Evolutionary conservation across 2,329 filamentous ascomycete genomes (phyloP).

Genomic region (Dryadomyces quercus-mongolicae): DNA sequence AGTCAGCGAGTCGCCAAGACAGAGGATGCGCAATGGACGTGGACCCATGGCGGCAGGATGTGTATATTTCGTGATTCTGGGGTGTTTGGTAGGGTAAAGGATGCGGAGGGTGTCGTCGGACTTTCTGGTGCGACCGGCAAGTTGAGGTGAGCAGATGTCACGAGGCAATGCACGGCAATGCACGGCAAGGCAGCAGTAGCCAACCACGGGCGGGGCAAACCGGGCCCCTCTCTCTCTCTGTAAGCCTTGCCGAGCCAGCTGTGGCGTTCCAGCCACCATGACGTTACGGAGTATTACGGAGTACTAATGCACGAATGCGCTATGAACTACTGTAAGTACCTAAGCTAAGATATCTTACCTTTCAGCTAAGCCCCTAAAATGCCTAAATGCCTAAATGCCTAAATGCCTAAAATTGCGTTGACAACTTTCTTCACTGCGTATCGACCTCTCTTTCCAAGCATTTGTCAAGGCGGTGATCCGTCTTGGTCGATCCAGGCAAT

Average conservation of each 20-base stretch:
- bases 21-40: slow-evolving; percentile 40
- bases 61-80: neutral
- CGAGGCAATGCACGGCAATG: neutral
- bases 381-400: too few relatives aligned
- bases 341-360: too few relatives aligned
- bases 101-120: neutral
- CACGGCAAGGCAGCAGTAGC: neutral
- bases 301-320: too few relatives aligned
- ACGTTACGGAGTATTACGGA: too few relatives aligned
- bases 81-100: neutral
- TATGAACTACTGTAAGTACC: too few relatives aligned
- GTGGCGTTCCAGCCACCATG: too few relatives aligned
- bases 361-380: too few relatives aligned
- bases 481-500: too few relatives aligned
- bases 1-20: slow-evolving; percentile 55
- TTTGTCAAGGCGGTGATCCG: too few relatives aligned
- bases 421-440: too few relatives aligned
- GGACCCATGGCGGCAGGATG: slow-evolving; percentile 3
- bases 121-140: neutral
- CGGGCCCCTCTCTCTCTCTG: neutral
- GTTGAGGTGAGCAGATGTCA: neutral
- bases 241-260: neutral
- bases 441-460: too few relatives aligned
- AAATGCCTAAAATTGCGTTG: too few relatives aligned
- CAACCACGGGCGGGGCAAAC: neutral